Conservation (phyloP, 495 filamentous ascomycete species). For the Cercophora newfieldiana region DNA sequence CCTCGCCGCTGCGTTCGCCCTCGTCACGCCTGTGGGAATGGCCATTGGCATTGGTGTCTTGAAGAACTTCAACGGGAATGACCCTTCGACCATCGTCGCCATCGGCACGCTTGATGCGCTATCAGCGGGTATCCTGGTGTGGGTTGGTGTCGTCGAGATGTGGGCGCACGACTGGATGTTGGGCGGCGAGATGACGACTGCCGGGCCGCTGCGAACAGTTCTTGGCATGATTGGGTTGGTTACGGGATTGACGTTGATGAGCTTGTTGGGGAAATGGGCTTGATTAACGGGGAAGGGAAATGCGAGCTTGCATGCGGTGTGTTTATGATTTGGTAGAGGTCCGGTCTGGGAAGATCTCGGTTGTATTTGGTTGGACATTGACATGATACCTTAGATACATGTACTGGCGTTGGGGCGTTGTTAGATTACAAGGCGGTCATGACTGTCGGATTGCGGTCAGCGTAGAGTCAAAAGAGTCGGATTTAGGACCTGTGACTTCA, state of each 20-base stretch:
- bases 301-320: no score
- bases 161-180: constrained; percentile 57
- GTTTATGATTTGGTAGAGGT: background rate
- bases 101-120: constrained; percentile 60
- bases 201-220: constrained; percentile 23
- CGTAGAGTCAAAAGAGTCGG: background rate
- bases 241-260: constrained; percentile 33
- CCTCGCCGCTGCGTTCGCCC: constrained; percentile 51
- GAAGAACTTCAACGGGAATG: constrained; percentile 56
- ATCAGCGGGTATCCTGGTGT: constrained; percentile 59
- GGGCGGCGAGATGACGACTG: constrained; percentile 31
- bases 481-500: no score
- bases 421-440: background rate
- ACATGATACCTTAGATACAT: background rate
- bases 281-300: constrained; percentile 8
- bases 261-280: constrained; percentile 38
- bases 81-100: constrained; percentile 53
- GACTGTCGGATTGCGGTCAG: background rate
- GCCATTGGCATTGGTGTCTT: constrained; percentile 58
- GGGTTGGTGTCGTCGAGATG: constrained; percentile 63
- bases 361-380: background rate
- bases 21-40: constrained; percentile 61
- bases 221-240: constrained; percentile 26
- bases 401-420: background rate
- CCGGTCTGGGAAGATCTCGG: background rate